Evolutionary conservation across 2,329 filamentous ascomycete species (phyloP).

Genomic region (Trichophyton rubrum): DNA sequence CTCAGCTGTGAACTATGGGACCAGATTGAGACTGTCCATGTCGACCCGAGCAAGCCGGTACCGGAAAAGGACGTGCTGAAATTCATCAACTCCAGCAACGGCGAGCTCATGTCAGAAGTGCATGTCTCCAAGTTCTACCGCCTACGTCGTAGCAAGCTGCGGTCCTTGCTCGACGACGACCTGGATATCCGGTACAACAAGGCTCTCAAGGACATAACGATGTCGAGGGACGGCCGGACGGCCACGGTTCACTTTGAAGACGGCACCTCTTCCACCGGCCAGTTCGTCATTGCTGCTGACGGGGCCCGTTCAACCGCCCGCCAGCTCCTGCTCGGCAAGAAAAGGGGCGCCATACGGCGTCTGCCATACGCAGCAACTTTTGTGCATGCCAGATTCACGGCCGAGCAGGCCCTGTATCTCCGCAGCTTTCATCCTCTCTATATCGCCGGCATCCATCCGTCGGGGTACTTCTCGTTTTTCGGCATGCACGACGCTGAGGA

Average conservation of each 20-base stretch:
- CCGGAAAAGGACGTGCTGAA: slow-evolving; percentile 15
- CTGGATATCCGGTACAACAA: slow-evolving; percentile 20
- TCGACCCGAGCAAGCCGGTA: slow-evolving; percentile 19
- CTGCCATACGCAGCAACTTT: slow-evolving; percentile 37
- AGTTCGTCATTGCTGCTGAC: slow-evolving; percentile 50
- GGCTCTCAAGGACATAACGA: slow-evolving; percentile 3
- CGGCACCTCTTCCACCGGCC: slow-evolving; percentile 4
- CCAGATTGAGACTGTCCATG: slow-evolving; percentile 19
- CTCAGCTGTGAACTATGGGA: slow-evolving; percentile 18
- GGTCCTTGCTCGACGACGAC: slow-evolving; percentile 18
- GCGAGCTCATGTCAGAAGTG: slow-evolving; percentile 18
- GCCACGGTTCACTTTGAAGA: slow-evolving; percentile 7
- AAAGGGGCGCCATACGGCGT: slow-evolving; percentile 22
- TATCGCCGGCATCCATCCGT: slow-evolving; percentile 27
- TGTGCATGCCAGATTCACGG: slow-evolving; percentile 31
- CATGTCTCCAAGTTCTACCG: slow-evolving; percentile 20
- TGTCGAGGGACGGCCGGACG: slow-evolving; percentile 1
- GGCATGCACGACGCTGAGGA: slow-evolving; percentile 23
- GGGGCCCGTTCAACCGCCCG: slow-evolving; percentile 57
- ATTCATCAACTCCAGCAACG: slow-evolving; percentile 19
- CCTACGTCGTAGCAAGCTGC: slow-evolving; percentile 21
- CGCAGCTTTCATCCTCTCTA: slow-evolving; percentile 36
- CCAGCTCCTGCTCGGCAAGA: slow-evolving; percentile 35
- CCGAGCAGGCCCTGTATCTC: slow-evolving; percentile 34
- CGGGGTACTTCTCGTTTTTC: slow-evolving; percentile 29